Base-by-base conservation (phyloP, 2,329 filamentous ascomycete species). In the Aspergillus sp. region DNA sequence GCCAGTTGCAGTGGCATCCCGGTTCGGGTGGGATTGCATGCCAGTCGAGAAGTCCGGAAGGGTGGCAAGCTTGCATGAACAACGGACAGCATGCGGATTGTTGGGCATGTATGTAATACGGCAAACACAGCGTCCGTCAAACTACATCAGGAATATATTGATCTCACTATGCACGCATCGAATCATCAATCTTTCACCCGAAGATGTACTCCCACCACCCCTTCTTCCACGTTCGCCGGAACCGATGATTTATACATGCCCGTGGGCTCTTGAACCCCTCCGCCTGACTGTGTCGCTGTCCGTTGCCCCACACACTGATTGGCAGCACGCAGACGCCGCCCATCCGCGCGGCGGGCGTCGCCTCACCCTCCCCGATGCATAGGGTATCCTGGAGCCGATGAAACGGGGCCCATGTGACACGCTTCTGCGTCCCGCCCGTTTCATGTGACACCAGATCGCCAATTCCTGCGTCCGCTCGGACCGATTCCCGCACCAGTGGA, bases 291-390 rank as follows among this genome's bases (percentile, higher is more conserved):
- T 71, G 68, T 36, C 69, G 57, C 54, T 71, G 69, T 11, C 69
- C 69, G 54, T 70, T 71, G 0, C 65, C 69, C 69, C 69, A 71
- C 2, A 60, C 65, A 66, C 96, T 97, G 36, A 96, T 75, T 0
- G 93, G 93, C 43, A 97, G 73, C 5, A 96, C 86, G 88, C 96
- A 96, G 56, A 96, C 84, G 3, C 90, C 89, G 21, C 89, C 89
- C 63, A 91, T 84, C 25, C 7, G n/a, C 38, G 17, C 17, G 38
- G 38, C 4, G 3, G 38, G 17, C 25, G 45, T 53, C 2, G 62
- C 56, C n/a, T 67, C 62, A 0, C 52, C 53, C 0, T 55, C 62
- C 11, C 65, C 58, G 1, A 68, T 54, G 42, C 68, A 70, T 6
- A 69, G 19, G 1, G 63, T 58, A 4, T 64, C 38, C 5, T 47